Evolutionary conservation across 2,329 filamentous ascomycete genomes (phyloP), one percentile per base, ranked within the genome.

Genomic region (Escovopsis weberi): DNA sequence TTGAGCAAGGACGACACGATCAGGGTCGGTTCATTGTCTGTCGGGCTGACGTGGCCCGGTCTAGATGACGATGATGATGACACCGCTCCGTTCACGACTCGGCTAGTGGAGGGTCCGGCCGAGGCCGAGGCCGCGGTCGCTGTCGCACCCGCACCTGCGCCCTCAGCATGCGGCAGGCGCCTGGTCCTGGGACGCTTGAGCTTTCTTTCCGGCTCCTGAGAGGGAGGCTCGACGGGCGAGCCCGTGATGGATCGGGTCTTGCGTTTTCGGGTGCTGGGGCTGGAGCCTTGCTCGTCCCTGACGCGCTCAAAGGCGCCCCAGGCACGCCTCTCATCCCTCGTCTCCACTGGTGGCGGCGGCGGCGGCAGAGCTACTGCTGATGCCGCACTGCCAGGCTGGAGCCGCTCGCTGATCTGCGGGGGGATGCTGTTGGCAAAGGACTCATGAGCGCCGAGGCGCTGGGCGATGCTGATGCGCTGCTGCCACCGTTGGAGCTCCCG

Each of bases 301-400:
- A 85, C 87, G 58, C 81, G 84, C 51, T 95, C 88, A 48, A 96
- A 80, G 18, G 84, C 86, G 48, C 87, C 85, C 91, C 89, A 95
- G 4, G 89, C 86, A 45, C 79, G 73, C 42, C 82, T 71, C 59
- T 94, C 87, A 51, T 94, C 87, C 36, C 80, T 66, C 7, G 82
- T 83, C 59, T 93, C 84, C 33, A 64, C 58, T 36, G 78, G 72
- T 32, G 74, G 73, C 6, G 23, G 23, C 23, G 23, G 23, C 6
- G 23, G 23, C 23, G 23, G 23, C 23, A 15, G 15, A 2, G 15
- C 15, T 15, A 15, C 15, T 15, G 23, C 23, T 23, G 23, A 4
- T 4, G 28, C 28, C 4, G 28, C 28, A 9, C 8, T 7, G 12
- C 66, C 63, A 54, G 71, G 65, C 45, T 77, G 72, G 39, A 80